These are phyloP conservation scores for Pisolithus marmoratus DNA, from an alignment of 768 basidiomycete species.

Conservation along the genomic window DNA sequence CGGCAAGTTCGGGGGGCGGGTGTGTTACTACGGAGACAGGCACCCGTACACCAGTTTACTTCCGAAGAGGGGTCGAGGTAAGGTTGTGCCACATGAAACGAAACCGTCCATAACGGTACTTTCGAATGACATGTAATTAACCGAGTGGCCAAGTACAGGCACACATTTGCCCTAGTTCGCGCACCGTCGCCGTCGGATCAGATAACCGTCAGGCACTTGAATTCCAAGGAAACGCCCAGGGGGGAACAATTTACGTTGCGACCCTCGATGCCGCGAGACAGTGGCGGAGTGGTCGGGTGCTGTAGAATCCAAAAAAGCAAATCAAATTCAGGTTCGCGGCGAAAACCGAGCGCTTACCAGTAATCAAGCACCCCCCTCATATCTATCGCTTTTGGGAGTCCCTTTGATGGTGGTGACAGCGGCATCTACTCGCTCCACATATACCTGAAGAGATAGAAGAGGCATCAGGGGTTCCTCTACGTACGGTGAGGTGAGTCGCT, in stretches of 20 bases:
- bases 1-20: too few relatives aligned
- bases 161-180: too few relatives aligned
- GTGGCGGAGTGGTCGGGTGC: too few relatives aligned
- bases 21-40: too few relatives aligned
- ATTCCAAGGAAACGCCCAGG: too few relatives aligned
- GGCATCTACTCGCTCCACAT: slow-evolving; percentile 44
- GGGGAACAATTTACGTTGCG: too few relatives aligned
- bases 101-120: too few relatives aligned
- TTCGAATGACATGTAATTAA: too few relatives aligned
- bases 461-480: slow-evolving; percentile 24
- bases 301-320: not conserved
- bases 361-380: not conserved
- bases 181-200: not conserved
- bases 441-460: slow-evolving; percentile 38
- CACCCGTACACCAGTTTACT: too few relatives aligned
- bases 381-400: not conserved
- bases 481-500: slow-evolving; percentile 2
- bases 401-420: slow-evolving; percentile 26
- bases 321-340: not conserved
- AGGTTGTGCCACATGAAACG: not conserved
- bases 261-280: too few relatives aligned
- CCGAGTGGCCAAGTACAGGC: too few relatives aligned
- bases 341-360: not conserved
- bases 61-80: too few relatives aligned
- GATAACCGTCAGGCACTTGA: not conserved